Percentiles rank a stretch among this genome's conserved stretches.
These are phyloP conservation scores for Cryptococcus maquisensis DNA, from an alignment of 1,284 basidiomycete species.

Conservation along the genomic window DNA sequence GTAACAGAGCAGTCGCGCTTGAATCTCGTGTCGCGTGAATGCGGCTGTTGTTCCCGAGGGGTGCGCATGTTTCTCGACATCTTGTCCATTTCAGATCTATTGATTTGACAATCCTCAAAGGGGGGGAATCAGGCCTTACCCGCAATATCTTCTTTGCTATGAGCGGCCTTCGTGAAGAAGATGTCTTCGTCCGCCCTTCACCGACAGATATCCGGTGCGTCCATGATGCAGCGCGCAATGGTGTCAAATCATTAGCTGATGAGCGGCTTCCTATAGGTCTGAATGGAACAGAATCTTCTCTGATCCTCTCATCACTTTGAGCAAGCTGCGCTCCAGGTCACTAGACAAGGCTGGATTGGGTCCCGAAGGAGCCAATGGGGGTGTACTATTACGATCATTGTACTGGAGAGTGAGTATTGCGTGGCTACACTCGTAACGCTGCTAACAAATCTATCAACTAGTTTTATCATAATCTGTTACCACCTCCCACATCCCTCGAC, in stretches of 20 bases:
- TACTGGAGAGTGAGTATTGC: conserved; percentile 46
- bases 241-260: no score
- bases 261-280: conserved; percentile 13
- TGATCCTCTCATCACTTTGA: conserved; percentile 45
- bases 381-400: conserved; percentile 42
- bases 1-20: no score
- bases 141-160: neutral
- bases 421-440: neutral
- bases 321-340: conserved; percentile 32
- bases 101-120: no score
- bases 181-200: neutral
- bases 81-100: neutral
- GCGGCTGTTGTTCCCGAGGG: no score
- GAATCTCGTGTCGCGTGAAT: no score
- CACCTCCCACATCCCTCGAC: conserved; percentile 40
- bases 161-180: neutral
- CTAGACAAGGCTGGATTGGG: conserved; percentile 33
- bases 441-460: conserved; percentile 9
- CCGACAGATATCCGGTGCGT: neutral
- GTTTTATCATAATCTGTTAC: conserved; percentile 47
- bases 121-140: no score
- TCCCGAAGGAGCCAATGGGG: conserved; percentile 30
- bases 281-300: conserved; percentile 39
- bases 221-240: no score
- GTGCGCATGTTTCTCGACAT: neutral